Base-by-base conservation (phyloP, 2,329 filamentous ascomycete species). In the Apiospora kogelbergensis region DNA sequence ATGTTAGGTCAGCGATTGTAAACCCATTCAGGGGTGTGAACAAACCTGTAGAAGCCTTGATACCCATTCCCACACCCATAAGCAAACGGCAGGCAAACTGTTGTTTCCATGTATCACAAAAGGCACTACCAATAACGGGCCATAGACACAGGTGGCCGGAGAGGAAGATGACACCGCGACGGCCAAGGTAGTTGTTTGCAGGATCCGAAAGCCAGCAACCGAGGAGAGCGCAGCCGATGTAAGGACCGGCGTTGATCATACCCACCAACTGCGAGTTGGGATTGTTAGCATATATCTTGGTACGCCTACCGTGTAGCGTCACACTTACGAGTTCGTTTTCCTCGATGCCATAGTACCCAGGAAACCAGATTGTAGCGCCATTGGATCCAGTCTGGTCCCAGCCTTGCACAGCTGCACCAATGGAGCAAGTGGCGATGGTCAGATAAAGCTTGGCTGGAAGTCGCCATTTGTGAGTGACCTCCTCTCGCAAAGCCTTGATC, bases 61-160 rank as follows among this genome's bases (percentile, higher is more conserved):
- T 85, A 37, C 92, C 92, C 82, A 95, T 93, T 1, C 91, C 92
- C 63, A 96, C 88, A 11, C 93, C 93, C 70, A 95, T 86, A 15
- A 92, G 84, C 71, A 95, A 86, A 53, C 93, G 89, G 65, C 89
- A 90, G 53, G 88, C 84, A 69, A 96, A 85, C 72, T 94, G 87
- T 74, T 93, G 88, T 77, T 83, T 85, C 92, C 92, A 95, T 0
- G 86, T 90, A 71, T 91, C 88, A 67, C 90, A 88, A 72, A 93
- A 91, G 0, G 88, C 91, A 67, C 87, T 89, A n/a, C 90, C 91
- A 71, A 94, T 88, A 1, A 91, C 89, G 1, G 91, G 84, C 76
- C 91, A 85, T 40, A 93, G 81, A 75, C 90, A 92, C 76, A 95
- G 90, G 71, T 92, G 87, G 63, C 91, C 93, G 6, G 92, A 89